Evolutionary conservation across 768 basidiomycete species (phyloP).

Genomic region (Cubamyces lactineus): DNA sequence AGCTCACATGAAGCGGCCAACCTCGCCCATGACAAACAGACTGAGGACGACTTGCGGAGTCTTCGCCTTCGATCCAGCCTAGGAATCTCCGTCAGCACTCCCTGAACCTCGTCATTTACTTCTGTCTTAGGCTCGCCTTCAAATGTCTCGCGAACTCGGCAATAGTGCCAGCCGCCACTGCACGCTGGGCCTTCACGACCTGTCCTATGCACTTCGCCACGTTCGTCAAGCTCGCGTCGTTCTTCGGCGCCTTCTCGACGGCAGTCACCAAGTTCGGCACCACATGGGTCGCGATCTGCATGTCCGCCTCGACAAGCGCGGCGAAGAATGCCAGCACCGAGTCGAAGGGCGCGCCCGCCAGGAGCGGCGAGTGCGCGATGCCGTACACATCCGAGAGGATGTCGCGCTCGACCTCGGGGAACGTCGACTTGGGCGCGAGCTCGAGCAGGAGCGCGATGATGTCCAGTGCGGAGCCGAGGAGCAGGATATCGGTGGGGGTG

Average conservation of each 20-base stretch:
- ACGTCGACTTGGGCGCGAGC: constrained; percentile 64
- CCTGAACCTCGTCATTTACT: too few relatives aligned
- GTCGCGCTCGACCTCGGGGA: constrained; percentile 77
- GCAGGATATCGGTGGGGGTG: constrained; percentile 72
- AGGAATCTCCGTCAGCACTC: neutral
- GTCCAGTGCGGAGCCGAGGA: constrained; percentile 72
- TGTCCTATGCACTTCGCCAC: constrained; percentile 86
- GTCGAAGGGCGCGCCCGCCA: constrained; percentile 79
- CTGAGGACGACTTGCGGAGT: constrained; percentile 76
- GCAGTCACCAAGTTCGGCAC: constrained; percentile 73
- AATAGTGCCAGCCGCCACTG: constrained; percentile 80
- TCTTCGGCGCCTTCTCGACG: constrained; percentile 65
- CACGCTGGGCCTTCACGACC: constrained; percentile 71
- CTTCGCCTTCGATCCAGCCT: constrained; percentile 56
- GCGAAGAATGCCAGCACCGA: constrained; percentile 82
- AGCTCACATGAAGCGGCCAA: constrained; percentile 86
- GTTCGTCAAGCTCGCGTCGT: constrained; percentile 61
- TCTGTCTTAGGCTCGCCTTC: constrained; percentile 50
- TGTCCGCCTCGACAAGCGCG: constrained; percentile 81
- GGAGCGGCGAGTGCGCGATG: constrained; percentile 77
- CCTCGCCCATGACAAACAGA: constrained; percentile 87
- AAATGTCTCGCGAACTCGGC: constrained; percentile 83
- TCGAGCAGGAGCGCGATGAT: constrained; percentile 72
- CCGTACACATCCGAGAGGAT: constrained; percentile 66
- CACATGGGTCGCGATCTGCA: constrained; percentile 79